Evolutionary conservation across 257 asterid genomes (phyloP).

Genomic region (Solanum phureja): DNA sequence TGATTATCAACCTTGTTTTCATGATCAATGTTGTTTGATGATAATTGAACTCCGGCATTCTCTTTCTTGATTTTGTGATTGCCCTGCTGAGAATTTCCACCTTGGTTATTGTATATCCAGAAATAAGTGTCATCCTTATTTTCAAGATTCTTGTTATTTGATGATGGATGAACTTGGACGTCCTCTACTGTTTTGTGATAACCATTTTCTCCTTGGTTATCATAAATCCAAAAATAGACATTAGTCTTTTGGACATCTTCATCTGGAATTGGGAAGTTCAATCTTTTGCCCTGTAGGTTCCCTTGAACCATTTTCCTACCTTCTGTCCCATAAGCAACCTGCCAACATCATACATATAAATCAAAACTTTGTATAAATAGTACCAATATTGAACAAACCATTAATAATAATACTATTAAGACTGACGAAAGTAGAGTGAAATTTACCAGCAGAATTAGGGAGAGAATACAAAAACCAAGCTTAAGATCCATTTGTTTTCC

Average conservation of each 20-base stretch:
- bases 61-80: neutral
- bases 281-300: neutral
- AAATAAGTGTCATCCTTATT: neutral
- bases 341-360: neutral
- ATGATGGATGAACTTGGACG: neutral
- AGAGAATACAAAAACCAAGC: slow-evolving; percentile 15
- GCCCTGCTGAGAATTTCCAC: neutral
- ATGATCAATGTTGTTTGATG: neutral
- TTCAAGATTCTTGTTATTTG: no score
- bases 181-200: neutral
- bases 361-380: neutral
- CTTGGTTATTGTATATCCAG: neutral
- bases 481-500: slow-evolving; percentile 17
- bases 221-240: neutral
- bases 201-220: neutral
- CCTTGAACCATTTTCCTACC: slow-evolving; percentile 2
- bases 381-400: neutral
- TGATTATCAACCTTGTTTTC: neutral
- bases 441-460: slow-evolving; percentile 34
- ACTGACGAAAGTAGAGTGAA: neutral
- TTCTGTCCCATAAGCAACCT: slow-evolving; percentile 26
- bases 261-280: neutral
- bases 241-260: neutral
- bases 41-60: neutral
- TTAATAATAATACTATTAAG: neutral